A percentile compares a stretch with the other conserved stretches of the same genome.
Evolutionary conservation across 202 grass and related monocot genomes (phyloP).

Genomic region (Panicum virgatum): DNA sequence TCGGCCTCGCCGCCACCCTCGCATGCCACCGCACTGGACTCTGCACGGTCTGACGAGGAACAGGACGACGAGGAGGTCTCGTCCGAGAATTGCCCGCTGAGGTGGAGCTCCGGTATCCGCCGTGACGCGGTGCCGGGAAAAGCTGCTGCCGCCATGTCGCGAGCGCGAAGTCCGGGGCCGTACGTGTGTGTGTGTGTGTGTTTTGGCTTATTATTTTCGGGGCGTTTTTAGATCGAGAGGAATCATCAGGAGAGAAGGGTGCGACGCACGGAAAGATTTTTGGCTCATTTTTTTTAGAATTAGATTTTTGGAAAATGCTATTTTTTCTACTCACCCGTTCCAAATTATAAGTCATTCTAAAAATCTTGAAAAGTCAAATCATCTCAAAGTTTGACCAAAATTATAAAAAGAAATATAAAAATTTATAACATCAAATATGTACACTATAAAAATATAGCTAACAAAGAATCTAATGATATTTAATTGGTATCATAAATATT

Average conservation of each 20-base stretch:
- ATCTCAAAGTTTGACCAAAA: no score
- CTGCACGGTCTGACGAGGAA: background rate
- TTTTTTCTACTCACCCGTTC: no score
- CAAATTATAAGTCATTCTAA: no score
- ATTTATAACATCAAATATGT: no score
- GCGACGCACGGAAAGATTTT: background rate
- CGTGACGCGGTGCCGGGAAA: background rate
- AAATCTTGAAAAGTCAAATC: no score
- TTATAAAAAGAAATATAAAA: no score
- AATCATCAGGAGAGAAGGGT: background rate
- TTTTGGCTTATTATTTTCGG: background rate
- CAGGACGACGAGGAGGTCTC: constrained; percentile 1
- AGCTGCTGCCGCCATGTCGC: constrained; percentile 26
- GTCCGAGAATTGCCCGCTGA: background rate
- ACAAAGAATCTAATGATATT: no score
- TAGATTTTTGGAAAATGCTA: no score
- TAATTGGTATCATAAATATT: no score
- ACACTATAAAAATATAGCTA: no score
- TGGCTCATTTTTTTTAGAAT: no score
- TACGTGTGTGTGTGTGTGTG: background rate
- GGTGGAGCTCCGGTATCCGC: background rate
- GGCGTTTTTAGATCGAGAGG: background rate
- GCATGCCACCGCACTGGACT: background rate
- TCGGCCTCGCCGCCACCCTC: background rate
- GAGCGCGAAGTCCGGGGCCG: background rate